These are phyloP conservation scores for Globisporangium cederbergense DNA, from an alignment of 352 stramenopile species.

Conservation along the genomic window DNA sequence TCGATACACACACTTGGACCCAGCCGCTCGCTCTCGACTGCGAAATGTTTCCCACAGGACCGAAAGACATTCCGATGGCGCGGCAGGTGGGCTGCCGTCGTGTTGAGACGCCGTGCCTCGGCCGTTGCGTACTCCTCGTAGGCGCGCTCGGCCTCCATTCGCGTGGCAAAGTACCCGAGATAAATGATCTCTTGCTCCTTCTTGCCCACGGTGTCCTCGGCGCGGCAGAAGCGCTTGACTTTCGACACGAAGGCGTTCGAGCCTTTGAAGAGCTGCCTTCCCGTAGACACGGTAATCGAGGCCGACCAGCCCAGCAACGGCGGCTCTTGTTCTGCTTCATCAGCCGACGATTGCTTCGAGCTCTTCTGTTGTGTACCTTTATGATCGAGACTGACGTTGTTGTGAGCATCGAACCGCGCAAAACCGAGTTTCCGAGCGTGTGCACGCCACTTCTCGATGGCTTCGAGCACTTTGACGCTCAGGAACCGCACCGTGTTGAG, in stretches of 20 bases:
- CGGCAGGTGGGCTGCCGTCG: constrained; percentile 50
- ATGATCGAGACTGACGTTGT: not conserved
- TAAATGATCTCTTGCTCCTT: constrained; percentile 65
- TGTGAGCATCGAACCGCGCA: constrained; percentile 29
- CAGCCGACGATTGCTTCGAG: not conserved
- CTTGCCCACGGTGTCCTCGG: constrained; percentile 48
- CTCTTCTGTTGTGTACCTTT: not conserved
- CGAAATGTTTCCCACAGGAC: constrained; percentile 79
- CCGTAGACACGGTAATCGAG: constrained; percentile 66
- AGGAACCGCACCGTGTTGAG: constrained; percentile 57
- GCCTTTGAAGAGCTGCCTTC: constrained; percentile 59
- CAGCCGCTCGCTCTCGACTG: constrained; percentile 69
- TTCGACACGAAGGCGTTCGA: constrained; percentile 70
- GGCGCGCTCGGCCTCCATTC: constrained; percentile 60
- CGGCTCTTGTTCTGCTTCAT: constrained; percentile 17
- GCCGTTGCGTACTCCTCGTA: constrained; percentile 64
- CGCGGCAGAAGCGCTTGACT: constrained; percentile 67
- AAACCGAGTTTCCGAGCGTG: constrained; percentile 53
- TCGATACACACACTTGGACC: constrained; percentile 76
- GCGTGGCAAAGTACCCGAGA: constrained; percentile 61
- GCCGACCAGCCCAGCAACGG: constrained; percentile 56
- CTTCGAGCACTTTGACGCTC: constrained; percentile 69
- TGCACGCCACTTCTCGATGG: constrained; percentile 56
- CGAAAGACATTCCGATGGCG: constrained; percentile 58
- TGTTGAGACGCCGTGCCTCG: constrained; percentile 67